Evolutionary conservation across 2,329 filamentous ascomycete genomes (phyloP), one percentile per base, ranked within the genome.

Genomic region (Ophiocordyceps polyrhachis-furcata): DNA sequence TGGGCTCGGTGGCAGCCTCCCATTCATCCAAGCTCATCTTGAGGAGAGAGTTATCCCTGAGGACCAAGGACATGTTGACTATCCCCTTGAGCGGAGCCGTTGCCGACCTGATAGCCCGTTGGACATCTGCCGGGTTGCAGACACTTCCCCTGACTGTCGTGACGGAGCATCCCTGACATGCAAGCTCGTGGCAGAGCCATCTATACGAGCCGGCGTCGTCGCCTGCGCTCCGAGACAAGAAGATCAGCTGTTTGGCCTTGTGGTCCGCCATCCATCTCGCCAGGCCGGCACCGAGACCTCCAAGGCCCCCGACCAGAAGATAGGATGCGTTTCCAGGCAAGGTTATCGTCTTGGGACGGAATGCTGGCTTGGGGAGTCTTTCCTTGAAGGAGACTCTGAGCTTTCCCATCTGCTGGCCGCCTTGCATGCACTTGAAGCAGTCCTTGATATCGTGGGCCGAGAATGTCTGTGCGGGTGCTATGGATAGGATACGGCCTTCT

Each of bases 41-140:
- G 29, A 38, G 45, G 41, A 47, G 38, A 14, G 21, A 21, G 13
- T 43, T 43, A 25, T 49, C 45, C 43, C 40, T 14, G 13, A 15
- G n/a, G 8, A 60, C 57, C 58, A 61, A 60, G 3, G 58, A 53
- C 35, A 43, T 46, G 20, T 46, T 46, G 20, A 48, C 42, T 12
- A 46, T 41, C 8, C 47, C 45, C 9, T 37, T 43, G 13, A 47
- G n/a, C 1, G 45, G 47, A 15, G 13, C 32, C 0, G 17, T n/a
- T 25, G 41, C 43, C 35, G n/a, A n/a, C 1, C 5, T 19, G 7
- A 45, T 41, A 6, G 47, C 41, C 17, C 17, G 21, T 3, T 14
- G 17, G 11, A 44, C 46, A 5, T 44, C 42, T 3, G 28, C 15
- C 1, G 31, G 37, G 28, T 44, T 35, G 6, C 47, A 52, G 14